Percentiles rank a stretch among this genome's conserved stretches.
Conservation (phyloP, 768 basidiomycete genomes). For the Tulasnella sp. region DNA sequence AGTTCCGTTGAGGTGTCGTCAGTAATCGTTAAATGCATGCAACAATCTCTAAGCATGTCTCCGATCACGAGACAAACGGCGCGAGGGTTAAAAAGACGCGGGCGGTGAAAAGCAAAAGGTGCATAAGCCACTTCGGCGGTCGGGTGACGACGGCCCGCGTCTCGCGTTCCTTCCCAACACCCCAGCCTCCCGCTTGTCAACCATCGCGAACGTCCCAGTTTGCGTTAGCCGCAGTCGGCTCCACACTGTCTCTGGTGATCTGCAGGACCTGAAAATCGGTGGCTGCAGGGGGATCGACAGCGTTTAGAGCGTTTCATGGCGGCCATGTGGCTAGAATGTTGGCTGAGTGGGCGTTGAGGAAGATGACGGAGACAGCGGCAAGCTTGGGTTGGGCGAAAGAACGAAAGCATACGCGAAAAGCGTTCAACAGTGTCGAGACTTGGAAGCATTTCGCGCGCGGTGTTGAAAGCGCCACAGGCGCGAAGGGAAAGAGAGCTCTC, state of each 20-base stretch:
- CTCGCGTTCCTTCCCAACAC: background rate
- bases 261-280: slow-evolving; percentile 6
- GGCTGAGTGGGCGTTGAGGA: slow-evolving; percentile 13
- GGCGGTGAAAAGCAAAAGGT: background rate
- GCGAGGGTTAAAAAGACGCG: background rate
- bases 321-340: background rate
- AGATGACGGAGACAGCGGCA: slow-evolving; percentile 6
- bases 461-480: background rate
- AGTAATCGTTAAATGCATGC: background rate
- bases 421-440: background rate
- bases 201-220: slow-evolving; percentile 4
- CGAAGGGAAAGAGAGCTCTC: background rate
- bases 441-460: background rate
- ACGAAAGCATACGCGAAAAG: background rate
- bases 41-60: background rate
- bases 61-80: background rate
- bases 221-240: background rate
- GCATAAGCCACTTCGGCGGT: slow-evolving; percentile 2
- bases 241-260: background rate
- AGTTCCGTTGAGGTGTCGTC: background rate
- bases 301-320: background rate
- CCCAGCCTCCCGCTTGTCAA: background rate
- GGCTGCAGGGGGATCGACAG: slow-evolving; percentile 12
- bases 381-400: background rate
- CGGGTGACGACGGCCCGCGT: background rate